These are phyloP conservation scores for Aspergillus chevalieri DNA, from an alignment of 2,329 filamentous ascomycete species.

Conservation along the genomic window DNA sequence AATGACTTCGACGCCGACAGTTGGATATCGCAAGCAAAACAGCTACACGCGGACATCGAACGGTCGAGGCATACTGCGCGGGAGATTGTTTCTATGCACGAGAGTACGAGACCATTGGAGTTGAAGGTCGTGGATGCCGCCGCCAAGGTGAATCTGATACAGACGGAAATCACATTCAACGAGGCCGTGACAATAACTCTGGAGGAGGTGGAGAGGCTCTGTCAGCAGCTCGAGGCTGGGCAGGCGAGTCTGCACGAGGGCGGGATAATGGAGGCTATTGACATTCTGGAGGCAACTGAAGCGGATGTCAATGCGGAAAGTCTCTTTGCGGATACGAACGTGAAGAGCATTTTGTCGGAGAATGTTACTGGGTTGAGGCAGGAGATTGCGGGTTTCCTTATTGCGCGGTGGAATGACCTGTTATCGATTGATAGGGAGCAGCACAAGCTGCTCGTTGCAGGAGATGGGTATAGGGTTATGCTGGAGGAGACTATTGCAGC, in stretches of 20 bases:
- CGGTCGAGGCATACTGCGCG: slow-evolving; percentile 71
- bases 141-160: slow-evolving; percentile 50
- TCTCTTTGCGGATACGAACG: slow-evolving; percentile 30
- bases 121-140: slow-evolving; percentile 57
- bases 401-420: slow-evolving; percentile 64
- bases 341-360: slow-evolving; percentile 54
- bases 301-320: slow-evolving; percentile 20
- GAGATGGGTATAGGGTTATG: slow-evolving; percentile 26
- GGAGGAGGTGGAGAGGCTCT: slow-evolving; percentile 47
- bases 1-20: slow-evolving; percentile 72
- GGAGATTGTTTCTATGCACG: slow-evolving; percentile 72
- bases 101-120: slow-evolving; percentile 59
- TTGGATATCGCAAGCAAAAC: slow-evolving; percentile 80
- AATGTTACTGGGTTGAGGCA: slow-evolving; percentile 62
- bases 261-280: slow-evolving; percentile 43
- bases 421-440: slow-evolving; percentile 56
- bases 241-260: slow-evolving; percentile 41
- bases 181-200: slow-evolving; percentile 47
- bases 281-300: slow-evolving; percentile 42
- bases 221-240: slow-evolving; percentile 42
- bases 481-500: slow-evolving; percentile 27
- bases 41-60: slow-evolving; percentile 78
- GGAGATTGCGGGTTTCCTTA: slow-evolving; percentile 60
- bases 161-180: slow-evolving; percentile 56
- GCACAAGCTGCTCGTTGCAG: slow-evolving; percentile 52